These are phyloP conservation scores for Asterella californica DNA, from an alignment of 225 moss, liverwort and hornwort species.

Conservation along the genomic window DNA sequence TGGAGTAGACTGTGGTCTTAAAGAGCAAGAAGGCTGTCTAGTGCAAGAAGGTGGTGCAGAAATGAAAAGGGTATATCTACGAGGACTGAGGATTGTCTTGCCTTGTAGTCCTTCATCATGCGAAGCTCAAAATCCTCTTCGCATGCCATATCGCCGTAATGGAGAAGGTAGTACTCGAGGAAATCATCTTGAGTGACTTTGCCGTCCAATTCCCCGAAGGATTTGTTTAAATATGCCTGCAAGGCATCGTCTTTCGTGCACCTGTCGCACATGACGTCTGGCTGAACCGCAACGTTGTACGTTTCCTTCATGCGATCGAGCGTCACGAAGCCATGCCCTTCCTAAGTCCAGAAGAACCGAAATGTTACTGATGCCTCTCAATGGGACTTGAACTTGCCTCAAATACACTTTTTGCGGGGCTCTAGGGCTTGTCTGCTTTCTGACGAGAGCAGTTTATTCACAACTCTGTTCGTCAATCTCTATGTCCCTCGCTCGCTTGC, in stretches of 20 bases:
- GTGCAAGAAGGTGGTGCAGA: background rate
- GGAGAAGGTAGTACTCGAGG: slow-evolving; percentile 63
- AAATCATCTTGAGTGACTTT: slow-evolving; percentile 53
- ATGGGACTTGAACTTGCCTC: background rate
- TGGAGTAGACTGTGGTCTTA: background rate
- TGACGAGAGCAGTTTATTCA: background rate
- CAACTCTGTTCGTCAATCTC: background rate
- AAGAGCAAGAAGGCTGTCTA: too few relatives aligned
- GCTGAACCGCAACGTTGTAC: slow-evolving; percentile 54
- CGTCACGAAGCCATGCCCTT: slow-evolving; percentile 47
- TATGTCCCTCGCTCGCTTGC: background rate
- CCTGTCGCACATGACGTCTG: slow-evolving; percentile 79
- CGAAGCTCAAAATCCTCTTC: slow-evolving; percentile 63
- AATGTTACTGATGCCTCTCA: too few relatives aligned
- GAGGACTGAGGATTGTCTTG: slow-evolving; percentile 6
- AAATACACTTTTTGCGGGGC: background rate
- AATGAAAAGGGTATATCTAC: too few relatives aligned
- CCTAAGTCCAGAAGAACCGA: slow-evolving; percentile 26
- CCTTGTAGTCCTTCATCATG: slow-evolving; percentile 89
- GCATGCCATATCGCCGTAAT: slow-evolving; percentile 51
- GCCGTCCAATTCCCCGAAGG: slow-evolving; percentile 61
- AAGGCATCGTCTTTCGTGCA: slow-evolving; percentile 57
- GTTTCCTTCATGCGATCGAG: slow-evolving; percentile 48
- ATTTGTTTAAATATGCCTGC: slow-evolving; percentile 58
- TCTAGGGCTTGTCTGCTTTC: background rate